Conservation (phyloP, 305 asterid genomes). For the Striga hermonthica region DNA sequence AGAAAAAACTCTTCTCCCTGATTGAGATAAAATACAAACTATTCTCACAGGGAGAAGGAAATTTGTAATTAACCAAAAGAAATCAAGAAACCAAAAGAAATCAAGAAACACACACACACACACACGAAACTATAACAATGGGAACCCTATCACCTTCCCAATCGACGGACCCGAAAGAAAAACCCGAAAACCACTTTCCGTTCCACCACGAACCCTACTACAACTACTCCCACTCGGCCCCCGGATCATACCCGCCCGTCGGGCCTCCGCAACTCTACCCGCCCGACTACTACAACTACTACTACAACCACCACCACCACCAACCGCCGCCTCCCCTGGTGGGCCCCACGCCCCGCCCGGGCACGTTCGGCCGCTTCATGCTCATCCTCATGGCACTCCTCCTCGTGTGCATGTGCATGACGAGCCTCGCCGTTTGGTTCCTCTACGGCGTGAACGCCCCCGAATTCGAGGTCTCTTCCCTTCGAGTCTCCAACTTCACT, state of each 20-base stretch:
- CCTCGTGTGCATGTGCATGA: too few relatives aligned
- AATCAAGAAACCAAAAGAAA: too few relatives aligned
- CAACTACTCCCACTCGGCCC: background rate
- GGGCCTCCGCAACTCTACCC: background rate
- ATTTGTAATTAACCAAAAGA: background rate
- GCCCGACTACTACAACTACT: background rate
- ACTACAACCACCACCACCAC: background rate
- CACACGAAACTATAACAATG: background rate
- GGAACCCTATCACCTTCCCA: background rate
- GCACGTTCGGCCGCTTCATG: too few relatives aligned
- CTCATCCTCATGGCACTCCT: too few relatives aligned
- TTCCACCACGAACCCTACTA: background rate
- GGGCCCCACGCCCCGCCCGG: too few relatives aligned
- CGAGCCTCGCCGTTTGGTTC: background rate
- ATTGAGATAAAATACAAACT: background rate
- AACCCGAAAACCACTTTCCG: background rate
- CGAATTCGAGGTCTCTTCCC: background rate
- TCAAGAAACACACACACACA: too few relatives aligned
- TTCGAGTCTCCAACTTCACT: background rate
- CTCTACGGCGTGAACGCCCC: slow-evolving; percentile 1
- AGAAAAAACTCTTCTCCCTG: background rate
- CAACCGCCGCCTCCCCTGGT: too few relatives aligned
- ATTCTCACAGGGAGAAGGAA: slow-evolving; percentile 2
- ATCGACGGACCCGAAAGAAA: background rate
- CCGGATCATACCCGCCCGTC: background rate